phyloP scores from a whole-genome alignment of 2,329 filamentous ascomycete species.

The Aspergillus glaucus region DNA sequence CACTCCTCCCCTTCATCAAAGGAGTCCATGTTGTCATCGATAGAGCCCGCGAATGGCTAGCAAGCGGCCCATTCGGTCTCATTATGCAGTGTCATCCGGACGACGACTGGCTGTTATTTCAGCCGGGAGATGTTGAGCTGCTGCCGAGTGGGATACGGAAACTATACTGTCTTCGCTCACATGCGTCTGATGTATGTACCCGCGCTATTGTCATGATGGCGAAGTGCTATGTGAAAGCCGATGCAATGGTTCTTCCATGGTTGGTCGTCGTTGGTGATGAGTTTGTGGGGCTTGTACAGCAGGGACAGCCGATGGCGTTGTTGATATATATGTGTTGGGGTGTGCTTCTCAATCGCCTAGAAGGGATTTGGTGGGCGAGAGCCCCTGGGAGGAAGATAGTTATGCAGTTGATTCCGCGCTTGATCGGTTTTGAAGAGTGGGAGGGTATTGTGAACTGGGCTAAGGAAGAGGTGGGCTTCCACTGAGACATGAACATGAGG shows the following conservation, averaged over 20 bases:
- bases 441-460: background rate
- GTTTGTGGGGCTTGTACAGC: background rate
- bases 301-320: constrained; percentile 4
- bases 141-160: too few relatives aligned
- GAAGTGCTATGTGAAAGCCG: background rate
- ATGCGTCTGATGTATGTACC: too few relatives aligned
- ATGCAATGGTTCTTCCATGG: constrained; percentile 1
- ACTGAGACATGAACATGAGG: background rate
- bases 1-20: constrained; percentile 1
- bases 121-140: too few relatives aligned
- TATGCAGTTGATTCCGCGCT: background rate
- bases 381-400: constrained; percentile 1
- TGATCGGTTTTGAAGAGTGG: background rate
- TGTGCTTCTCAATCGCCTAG: constrained; percentile 3
- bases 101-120: too few relatives aligned
- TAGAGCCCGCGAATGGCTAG: constrained; percentile 1
- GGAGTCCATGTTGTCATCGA: constrained; percentile 4
- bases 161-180: too few relatives aligned
- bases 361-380: constrained; percentile 8
- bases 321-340: constrained; percentile 11
- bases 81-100: background rate
- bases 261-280: background rate
- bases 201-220: background rate
- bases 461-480: background rate
- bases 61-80: background rate